phyloP scores from a whole-genome alignment of 768 basidiomycete genomes.

The Lentinula sp. region DNA sequence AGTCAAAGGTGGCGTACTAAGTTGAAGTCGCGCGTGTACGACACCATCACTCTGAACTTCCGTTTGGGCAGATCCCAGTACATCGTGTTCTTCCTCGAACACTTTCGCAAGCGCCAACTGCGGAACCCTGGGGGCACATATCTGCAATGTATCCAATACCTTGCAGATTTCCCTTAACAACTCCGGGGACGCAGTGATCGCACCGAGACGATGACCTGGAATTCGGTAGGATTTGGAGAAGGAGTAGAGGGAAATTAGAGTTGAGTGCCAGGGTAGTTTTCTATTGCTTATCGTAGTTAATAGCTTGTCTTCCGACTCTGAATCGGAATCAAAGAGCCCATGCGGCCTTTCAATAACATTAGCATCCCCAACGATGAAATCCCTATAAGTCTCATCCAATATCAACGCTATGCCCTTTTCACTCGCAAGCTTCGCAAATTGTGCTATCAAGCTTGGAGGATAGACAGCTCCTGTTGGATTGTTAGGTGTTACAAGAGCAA shows the following conservation, averaged over 20 bases:
- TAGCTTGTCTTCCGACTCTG: too few relatives aligned
- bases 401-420: slow-evolving; percentile 56
- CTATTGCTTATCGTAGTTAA: not conserved
- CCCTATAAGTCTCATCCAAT: slow-evolving; percentile 87
- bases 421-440: slow-evolving; percentile 56
- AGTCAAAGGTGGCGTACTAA: not conserved
- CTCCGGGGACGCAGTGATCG: slow-evolving; percentile 53
- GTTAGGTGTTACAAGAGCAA: slow-evolving; percentile 72
- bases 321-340: slow-evolving; percentile 26
- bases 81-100: not conserved
- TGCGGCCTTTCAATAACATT: slow-evolving; percentile 32
- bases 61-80: not conserved
- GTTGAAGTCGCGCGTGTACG: not conserved
- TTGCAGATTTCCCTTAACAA: slow-evolving; percentile 42
- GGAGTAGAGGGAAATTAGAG: slow-evolving; percentile 66
- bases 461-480: slow-evolving; percentile 78
- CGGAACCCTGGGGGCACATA: slow-evolving; percentile 69
- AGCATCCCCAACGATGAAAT: slow-evolving; percentile 48
- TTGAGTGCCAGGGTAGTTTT: slow-evolving; percentile 44
- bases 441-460: slow-evolving; percentile 43
- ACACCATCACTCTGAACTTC: too few relatives aligned
- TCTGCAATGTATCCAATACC: slow-evolving; percentile 74
- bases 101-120: slow-evolving; percentile 51
- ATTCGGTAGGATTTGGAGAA: slow-evolving; percentile 78
- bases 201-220: slow-evolving; percentile 80